Evolutionary conservation across 2,329 filamentous ascomycete genomes (phyloP).

Genomic region (Sporothrix brunneoviolacea): DNA sequence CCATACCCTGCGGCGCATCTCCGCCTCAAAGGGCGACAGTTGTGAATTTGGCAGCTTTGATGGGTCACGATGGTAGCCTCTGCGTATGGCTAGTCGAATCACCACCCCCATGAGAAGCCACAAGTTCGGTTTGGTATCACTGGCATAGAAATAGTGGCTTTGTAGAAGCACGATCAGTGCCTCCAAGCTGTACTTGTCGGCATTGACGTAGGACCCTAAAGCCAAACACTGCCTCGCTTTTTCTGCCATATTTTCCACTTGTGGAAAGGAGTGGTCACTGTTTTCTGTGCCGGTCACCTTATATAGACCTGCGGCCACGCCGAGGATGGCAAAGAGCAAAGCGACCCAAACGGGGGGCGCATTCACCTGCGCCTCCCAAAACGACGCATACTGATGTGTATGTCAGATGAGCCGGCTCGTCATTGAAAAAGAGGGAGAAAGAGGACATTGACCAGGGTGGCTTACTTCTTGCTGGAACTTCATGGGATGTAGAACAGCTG

Average conservation of each 20-base stretch:
- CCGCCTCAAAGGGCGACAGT: slow-evolving; percentile 31
- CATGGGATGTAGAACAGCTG: slow-evolving; percentile 2
- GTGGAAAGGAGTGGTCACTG: not conserved
- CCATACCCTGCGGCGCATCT: slow-evolving; percentile 38
- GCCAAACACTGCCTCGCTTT: slow-evolving; percentile 21
- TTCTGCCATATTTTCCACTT: not conserved
- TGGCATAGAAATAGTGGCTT: slow-evolving; percentile 14
- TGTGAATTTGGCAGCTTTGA: slow-evolving; percentile 10
- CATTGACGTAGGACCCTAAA: slow-evolving; percentile 27
- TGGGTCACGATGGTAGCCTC: slow-evolving; percentile 38
- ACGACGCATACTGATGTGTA: slow-evolving; percentile 26
- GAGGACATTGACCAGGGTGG: too few species aligned
- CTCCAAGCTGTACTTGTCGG: slow-evolving; percentile 31
- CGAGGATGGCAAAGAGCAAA: slow-evolving; percentile 31
- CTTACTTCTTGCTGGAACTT: slow-evolving; percentile 5
- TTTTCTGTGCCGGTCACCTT: not conserved
- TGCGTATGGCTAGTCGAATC: slow-evolving; percentile 32
- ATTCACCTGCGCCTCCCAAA: slow-evolving; percentile 28
- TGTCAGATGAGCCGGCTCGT: too few species aligned
- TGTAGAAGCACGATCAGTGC: slow-evolving; percentile 31
- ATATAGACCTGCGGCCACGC: slow-evolving; percentile 20
- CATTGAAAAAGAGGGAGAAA: too few species aligned
- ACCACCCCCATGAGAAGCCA: slow-evolving; percentile 36
- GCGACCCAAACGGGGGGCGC: slow-evolving; percentile 32
- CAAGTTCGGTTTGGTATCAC: slow-evolving; percentile 26